Evolutionary conservation across 306 rosid genomes (phyloP).

Genomic region (Lathyrus oleraceus): DNA sequence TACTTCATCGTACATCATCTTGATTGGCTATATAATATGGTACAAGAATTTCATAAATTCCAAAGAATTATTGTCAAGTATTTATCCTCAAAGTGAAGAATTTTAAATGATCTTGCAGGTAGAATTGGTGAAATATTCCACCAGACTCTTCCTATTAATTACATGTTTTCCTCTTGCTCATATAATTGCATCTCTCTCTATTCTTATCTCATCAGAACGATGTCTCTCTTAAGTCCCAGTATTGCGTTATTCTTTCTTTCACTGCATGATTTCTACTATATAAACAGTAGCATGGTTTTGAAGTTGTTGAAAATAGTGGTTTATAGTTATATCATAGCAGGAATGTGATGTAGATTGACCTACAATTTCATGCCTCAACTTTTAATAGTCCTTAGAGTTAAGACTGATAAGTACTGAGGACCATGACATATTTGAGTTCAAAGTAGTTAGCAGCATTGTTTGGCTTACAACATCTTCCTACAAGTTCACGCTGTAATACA

Average conservation of each 20-base stretch:
- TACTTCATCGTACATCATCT: background rate
- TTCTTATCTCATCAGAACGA: background rate
- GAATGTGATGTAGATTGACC: background rate
- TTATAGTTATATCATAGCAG: background rate
- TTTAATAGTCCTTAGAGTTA: background rate
- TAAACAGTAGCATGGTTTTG: background rate
- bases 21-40: background rate
- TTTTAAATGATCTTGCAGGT: background rate
- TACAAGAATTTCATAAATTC: constrained; percentile 2
- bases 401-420: background rate
- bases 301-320: background rate
- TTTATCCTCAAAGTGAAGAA: background rate
- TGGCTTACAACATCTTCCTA: background rate
- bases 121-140: constrained; percentile 2
- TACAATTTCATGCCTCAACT: background rate
- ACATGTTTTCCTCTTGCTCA: background rate
- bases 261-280: background rate
- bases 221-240: background rate
- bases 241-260: background rate
- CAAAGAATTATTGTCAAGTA: background rate
- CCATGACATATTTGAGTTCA: background rate
- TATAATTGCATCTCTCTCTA: constrained; percentile 4
- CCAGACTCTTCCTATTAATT: background rate
- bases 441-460: background rate
- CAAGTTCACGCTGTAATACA: background rate